phyloP scores from a whole-genome alignment of 345 rosid species.

The Populus ilicifolia region DNA sequence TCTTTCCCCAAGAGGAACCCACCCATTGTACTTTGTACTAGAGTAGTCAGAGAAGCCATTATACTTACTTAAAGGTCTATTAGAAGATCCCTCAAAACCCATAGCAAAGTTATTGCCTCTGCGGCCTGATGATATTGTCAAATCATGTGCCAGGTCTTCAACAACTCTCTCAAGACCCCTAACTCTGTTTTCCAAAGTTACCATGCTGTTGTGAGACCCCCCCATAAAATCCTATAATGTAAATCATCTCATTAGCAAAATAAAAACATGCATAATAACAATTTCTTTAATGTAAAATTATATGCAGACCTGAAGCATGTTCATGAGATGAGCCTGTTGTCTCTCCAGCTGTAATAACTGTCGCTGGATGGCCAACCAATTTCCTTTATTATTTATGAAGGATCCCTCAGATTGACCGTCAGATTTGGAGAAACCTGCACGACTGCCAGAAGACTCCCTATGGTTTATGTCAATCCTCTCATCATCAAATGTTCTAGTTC shows the following conservation, averaged over 20 bases:
- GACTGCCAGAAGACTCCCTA: constrained; percentile 54
- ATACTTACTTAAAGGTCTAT: constrained; percentile 59
- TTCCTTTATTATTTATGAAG: constrained; percentile 67
- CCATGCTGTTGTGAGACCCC: constrained; percentile 93
- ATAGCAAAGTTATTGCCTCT: constrained; percentile 51
- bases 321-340: constrained; percentile 87
- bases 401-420: constrained; percentile 81
- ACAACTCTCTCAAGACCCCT: constrained; percentile 96
- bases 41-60: constrained; percentile 68
- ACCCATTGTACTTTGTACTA: constrained; percentile 56
- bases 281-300: constrained; percentile 13
- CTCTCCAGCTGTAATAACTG: constrained; percentile 88
- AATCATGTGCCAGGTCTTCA: constrained; percentile 90
- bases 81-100: constrained; percentile 64
- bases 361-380: constrained; percentile 95
- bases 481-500: constrained; percentile 54
- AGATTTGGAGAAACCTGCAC: constrained; percentile 47
- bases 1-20: constrained; percentile 69
- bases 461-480: constrained; percentile 43
- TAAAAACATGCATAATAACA: constrained; percentile 10
- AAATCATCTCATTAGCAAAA: constrained; percentile 21
- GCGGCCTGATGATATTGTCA: constrained; percentile 76
- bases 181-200: constrained; percentile 85
- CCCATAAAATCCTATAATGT: constrained; percentile 89
- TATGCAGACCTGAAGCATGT: constrained; percentile 78